Conservation (phyloP, 2,329 filamentous ascomycete genomes). For the Cercospora beticola region DNA sequence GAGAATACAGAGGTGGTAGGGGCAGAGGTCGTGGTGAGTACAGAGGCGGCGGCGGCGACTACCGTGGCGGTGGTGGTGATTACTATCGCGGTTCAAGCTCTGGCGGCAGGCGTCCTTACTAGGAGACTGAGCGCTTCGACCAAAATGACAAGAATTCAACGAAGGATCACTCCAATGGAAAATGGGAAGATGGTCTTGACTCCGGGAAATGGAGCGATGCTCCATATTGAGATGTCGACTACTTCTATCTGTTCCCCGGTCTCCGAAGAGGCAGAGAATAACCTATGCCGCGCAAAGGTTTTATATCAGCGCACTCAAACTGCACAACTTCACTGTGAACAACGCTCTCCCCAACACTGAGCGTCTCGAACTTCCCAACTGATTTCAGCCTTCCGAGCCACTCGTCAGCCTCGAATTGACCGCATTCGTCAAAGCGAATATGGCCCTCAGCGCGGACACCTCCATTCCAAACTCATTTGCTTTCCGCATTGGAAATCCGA, state of each 20-base stretch:
- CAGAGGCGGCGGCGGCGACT: conserved; percentile 24
- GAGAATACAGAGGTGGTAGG: conserved; percentile 22
- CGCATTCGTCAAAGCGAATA: conserved; percentile 38
- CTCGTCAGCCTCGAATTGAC: conserved; percentile 29
- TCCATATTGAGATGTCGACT: neutral
- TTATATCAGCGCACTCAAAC: neutral
- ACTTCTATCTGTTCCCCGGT: neutral
- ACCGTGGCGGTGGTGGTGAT: conserved; percentile 17
- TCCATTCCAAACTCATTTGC: conserved; percentile 42
- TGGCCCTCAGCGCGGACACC: conserved; percentile 43
- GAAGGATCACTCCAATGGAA: neutral
- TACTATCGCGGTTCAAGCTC: conserved; percentile 12
- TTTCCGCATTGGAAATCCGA: conserved; percentile 45
- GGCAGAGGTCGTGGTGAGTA: conserved; percentile 24
- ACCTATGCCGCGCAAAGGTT: neutral
- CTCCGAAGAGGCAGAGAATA: neutral
- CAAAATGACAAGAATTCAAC: neutral
- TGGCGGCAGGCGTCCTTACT: conserved; percentile 1
- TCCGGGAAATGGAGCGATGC: neutral
- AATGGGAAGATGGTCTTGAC: neutral
- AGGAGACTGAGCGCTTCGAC: neutral
- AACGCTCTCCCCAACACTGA: neutral
- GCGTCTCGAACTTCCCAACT: neutral
- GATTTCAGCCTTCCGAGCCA: neutral
- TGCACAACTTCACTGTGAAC: neutral